These are phyloP conservation scores for Aureobasidium sp. DNA, from an alignment of 2,329 filamentous ascomycete genomes.

Conservation along the genomic window DNA sequence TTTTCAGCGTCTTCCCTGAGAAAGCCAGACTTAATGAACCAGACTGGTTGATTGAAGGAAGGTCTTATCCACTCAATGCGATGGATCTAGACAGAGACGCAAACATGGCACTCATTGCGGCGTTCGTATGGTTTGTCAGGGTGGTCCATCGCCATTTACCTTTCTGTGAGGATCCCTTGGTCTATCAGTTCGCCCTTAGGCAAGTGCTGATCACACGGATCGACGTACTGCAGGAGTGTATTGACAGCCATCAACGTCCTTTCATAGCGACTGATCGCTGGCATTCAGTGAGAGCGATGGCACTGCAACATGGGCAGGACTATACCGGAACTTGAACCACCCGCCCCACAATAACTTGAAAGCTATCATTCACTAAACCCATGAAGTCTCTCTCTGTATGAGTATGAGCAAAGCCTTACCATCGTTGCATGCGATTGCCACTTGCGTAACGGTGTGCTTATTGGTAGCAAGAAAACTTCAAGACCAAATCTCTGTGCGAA, in stretches of 20 bases:
- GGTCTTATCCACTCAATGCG: no score
- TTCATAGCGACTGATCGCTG: neutral
- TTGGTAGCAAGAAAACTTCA: no score
- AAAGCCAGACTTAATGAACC: neutral
- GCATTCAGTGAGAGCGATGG: neutral
- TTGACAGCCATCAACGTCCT: neutral
- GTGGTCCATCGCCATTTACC: no score
- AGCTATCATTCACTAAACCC: neutral
- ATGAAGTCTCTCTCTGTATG: neutral
- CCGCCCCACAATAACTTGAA: neutral
- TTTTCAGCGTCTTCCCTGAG: neutral
- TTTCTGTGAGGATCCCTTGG: no score
- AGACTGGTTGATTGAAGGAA: neutral
- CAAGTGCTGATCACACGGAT: no score
- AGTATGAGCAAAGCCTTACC: neutral
- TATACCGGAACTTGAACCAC: neutral
- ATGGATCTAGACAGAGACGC: no score
- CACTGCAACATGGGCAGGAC: neutral
- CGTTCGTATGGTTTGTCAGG: neutral
- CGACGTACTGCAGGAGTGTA: neutral
- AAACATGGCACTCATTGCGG: no score
- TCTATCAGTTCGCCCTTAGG: no score
- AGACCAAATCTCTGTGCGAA: no score
- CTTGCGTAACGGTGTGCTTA: no score
- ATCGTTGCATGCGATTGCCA: no score